Evolutionary conservation across 345 rosid species (phyloP).

Genomic region (Melaleuca quinquenervia): DNA sequence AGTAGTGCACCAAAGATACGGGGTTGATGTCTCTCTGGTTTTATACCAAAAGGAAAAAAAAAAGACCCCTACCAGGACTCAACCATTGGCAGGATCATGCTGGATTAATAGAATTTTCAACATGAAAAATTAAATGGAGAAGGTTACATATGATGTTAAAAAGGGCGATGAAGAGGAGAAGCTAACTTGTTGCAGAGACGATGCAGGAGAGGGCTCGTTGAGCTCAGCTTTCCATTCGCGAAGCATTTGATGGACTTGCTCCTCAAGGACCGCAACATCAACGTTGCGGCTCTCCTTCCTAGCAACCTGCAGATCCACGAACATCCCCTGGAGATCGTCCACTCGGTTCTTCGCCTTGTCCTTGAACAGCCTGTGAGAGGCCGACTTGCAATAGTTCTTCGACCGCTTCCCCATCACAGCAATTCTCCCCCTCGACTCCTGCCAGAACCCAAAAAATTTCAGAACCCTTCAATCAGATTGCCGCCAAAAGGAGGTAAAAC

Average conservation of each 20-base stretch:
- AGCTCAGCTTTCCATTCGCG: conserved; percentile 99
- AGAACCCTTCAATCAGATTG: neutral
- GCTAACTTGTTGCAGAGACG: conserved; percentile 93
- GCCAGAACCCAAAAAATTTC: neutral
- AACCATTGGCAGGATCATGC: neutral
- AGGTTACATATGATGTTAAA: neutral
- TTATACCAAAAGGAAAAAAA: neutral
- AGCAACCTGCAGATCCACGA: conserved; percentile 84
- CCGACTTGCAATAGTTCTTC: conserved; percentile 77
- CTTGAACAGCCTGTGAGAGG: conserved; percentile 92
- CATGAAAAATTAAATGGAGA: neutral
- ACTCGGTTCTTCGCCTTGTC: conserved; percentile 95
- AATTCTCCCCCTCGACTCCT: neutral
- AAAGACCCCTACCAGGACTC: neutral
- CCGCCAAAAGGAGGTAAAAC: neutral
- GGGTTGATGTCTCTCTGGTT: neutral
- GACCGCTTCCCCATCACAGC: conserved; percentile 70
- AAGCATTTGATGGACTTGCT: conserved; percentile 99
- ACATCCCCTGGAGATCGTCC: conserved; percentile 90
- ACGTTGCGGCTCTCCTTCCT: conserved; percentile 72
- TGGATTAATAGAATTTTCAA: neutral
- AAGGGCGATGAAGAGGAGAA: neutral
- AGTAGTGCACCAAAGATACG: neutral
- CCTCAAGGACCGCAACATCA: conserved; percentile 79
- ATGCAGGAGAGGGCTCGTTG: conserved; percentile 93